Base-by-base conservation (phyloP, 768 basidiomycete genomes). In the Rhodotorula babjevae region DNA sequence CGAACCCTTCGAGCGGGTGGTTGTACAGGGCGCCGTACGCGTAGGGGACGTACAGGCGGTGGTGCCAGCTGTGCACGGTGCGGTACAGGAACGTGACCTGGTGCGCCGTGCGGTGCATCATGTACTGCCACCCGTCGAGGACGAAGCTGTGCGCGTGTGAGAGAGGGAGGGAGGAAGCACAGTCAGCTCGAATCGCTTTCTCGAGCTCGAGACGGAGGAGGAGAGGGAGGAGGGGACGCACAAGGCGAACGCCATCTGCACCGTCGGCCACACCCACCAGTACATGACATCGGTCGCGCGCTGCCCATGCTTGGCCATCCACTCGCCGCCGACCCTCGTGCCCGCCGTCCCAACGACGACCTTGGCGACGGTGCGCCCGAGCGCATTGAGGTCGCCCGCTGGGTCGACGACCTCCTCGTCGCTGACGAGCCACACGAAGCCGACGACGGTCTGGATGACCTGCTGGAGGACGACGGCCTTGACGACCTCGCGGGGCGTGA, bases 121-220 rank as follows among this genome's bases (percentile, higher is more conserved):
- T 93, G 82, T 98, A 99, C 81, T 99, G 94, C 93, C 93, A 97
- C 46, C 93, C 93, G 83, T 99, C 96, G 77, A 98, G 88, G 69
- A 93, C 79, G 81, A 96, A 91, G 84, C 96, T 95, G 63, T 8
- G 57, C 3, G n/a, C n/a, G n/a, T n/a, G n/a, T n/a, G n/a, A n/a
- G n/a, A n/a, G n/a, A n/a, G n/a, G n/a, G n/a, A n/a, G n/a, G n/a
- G n/a, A n/a, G n/a, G n/a, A n/a, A n/a, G n/a, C n/a, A n/a, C n/a
- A n/a, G n/a, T n/a, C n/a, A n/a, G n/a, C n/a, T 59, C 40, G 40
- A 2, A 52, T 18, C 33, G 14, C 29, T n/a, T 42, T n/a, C n/a
- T n/a, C n/a, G n/a, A n/a, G n/a, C n/a, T n/a, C n/a, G n/a, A n/a
- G n/a, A n/a, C n/a, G n/a, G n/a, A n/a, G n/a, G n/a, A n/a, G n/a